phyloP scores from a whole-genome alignment of 2,329 filamentous ascomycete genomes.

The Phaeomoniella chlamydospora region DNA sequence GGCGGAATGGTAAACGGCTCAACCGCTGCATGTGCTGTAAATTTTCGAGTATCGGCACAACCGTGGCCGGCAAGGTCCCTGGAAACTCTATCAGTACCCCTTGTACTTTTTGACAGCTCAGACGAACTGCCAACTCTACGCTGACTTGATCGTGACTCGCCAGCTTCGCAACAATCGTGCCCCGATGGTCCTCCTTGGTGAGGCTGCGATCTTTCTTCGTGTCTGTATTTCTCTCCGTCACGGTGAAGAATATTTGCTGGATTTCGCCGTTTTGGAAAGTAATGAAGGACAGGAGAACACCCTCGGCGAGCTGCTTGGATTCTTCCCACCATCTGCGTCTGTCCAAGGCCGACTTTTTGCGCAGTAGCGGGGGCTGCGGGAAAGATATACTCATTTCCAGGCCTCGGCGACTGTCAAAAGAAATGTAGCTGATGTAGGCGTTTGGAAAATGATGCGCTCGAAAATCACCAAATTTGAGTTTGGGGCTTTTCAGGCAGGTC shows the following conservation, averaged over 20 bases:
- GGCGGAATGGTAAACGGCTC: slow-evolving; percentile 14
- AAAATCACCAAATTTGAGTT: slow-evolving; percentile 4
- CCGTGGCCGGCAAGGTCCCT: slow-evolving; percentile 4
- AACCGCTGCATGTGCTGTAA: slow-evolving; percentile 6
- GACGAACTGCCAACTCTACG: slow-evolving; percentile 2
- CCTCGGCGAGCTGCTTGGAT: slow-evolving; percentile 4
- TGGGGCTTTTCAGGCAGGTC: too few relatives aligned
- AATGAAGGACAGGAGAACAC: slow-evolving; percentile 4
- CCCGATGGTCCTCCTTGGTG: slow-evolving; percentile 2
- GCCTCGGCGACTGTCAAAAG: slow-evolving; percentile 3
- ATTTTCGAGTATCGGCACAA: slow-evolving; percentile 4
- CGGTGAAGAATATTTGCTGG: slow-evolving; percentile 4
- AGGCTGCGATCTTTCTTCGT: slow-evolving; percentile 2
- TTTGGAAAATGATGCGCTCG: slow-evolving; percentile 2
- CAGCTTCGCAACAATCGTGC: slow-evolving; percentile 4
- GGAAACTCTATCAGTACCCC: slow-evolving; percentile 25
- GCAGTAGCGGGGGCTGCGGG: slow-evolving; percentile 2
- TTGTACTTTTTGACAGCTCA: too few relatives aligned
- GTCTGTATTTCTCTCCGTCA: slow-evolving; percentile 3
- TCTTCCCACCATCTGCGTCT: slow-evolving; percentile 6
- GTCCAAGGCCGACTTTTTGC: slow-evolving; percentile 1
- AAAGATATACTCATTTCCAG: slow-evolving; percentile 4
- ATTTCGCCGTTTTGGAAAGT: slow-evolving; percentile 1
- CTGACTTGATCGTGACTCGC: slow-evolving; percentile 1
- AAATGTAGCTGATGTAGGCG: slow-evolving; percentile 4